phyloP scores from a whole-genome alignment of 768 basidiomycete species.

The Omphalotus guepiniiformis region DNA sequence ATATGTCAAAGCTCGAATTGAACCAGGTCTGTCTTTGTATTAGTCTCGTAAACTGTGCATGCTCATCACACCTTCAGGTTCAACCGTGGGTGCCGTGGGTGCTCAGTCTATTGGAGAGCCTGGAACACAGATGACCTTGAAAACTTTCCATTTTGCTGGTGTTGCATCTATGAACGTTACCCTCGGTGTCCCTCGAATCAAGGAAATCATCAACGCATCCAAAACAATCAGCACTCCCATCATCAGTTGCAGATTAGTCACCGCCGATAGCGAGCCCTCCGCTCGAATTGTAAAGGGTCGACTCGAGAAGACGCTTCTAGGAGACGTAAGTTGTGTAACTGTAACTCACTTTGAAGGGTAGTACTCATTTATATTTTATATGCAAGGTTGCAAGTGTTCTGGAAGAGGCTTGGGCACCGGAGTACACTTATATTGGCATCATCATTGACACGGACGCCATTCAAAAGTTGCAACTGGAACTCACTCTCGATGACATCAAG shows the following conservation, averaged over 20 bases:
- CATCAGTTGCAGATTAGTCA: slow-evolving; percentile 93
- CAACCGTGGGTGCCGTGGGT: slow-evolving; percentile 97
- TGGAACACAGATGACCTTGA: slow-evolving; percentile 98
- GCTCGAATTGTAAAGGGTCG: slow-evolving; percentile 97
- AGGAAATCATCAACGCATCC: slow-evolving; percentile 99
- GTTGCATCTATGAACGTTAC: slow-evolving; percentile 99
- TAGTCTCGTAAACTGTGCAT: neutral
- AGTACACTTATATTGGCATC: slow-evolving; percentile 89
- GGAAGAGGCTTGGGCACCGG: slow-evolving; percentile 94
- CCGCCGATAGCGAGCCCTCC: slow-evolving; percentile 81
- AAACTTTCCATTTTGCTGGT: slow-evolving; percentile 99
- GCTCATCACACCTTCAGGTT: slow-evolving; percentile 45
- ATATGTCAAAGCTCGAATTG: slow-evolving; percentile 94
- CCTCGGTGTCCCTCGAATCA: slow-evolving; percentile 98
- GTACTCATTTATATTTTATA: neutral
- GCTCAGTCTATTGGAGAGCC: slow-evolving; percentile 99
- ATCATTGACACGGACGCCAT: slow-evolving; percentile 89
- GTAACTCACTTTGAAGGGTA: neutral
- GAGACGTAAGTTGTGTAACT: slow-evolving; percentile 63
- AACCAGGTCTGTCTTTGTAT: slow-evolving; percentile 60
- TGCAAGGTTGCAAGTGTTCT: slow-evolving; percentile 81
- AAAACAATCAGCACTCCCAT: slow-evolving; percentile 96
- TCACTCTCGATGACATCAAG: slow-evolving; percentile 90
- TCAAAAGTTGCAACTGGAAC: slow-evolving; percentile 89
- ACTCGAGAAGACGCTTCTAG: slow-evolving; percentile 89